phyloP scores from a whole-genome alignment of 371 early-diverging fungal genomes.

The Encephalitozoon romaleae region DNA sequence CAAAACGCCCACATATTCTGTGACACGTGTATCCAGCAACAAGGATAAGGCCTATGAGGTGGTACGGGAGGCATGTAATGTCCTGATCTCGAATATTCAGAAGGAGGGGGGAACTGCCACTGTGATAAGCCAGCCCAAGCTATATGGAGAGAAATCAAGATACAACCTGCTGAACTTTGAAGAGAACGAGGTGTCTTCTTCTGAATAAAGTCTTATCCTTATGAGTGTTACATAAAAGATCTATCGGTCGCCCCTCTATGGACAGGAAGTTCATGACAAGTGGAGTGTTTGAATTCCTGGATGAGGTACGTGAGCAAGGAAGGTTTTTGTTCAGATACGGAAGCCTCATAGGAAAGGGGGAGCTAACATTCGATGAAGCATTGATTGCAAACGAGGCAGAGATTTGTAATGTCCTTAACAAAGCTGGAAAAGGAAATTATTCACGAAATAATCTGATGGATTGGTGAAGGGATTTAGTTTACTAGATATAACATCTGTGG shows the following conservation, averaged over 20 bases:
- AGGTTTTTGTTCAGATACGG: neutral
- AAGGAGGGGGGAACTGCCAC: constrained; percentile 28
- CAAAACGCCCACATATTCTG: constrained; percentile 58
- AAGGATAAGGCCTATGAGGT: constrained; percentile 46
- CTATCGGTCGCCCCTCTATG: neutral
- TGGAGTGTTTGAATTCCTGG: neutral
- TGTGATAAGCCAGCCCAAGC: constrained; percentile 20
- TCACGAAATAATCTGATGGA: neutral
- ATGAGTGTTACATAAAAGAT: neutral
- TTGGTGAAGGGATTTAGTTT: neutral
- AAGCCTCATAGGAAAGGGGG: neutral
- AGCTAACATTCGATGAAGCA: neutral
- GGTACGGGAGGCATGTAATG: constrained; percentile 33
- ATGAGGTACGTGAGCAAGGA: neutral
- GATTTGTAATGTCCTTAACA: neutral
- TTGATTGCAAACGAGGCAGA: neutral
- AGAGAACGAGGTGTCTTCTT: constrained; percentile 1
- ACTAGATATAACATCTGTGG: neutral
- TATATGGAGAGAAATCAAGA: constrained; percentile 48
- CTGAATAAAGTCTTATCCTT: neutral
- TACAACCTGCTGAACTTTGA: constrained; percentile 27
- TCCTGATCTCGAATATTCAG: constrained; percentile 16
- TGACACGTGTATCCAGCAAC: constrained; percentile 42
- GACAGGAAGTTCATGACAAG: neutral
- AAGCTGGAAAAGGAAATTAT: neutral